Evolutionary conservation across 805 yeast genomes (phyloP).

Genomic region (Saccharomycodes ludwigii): DNA sequence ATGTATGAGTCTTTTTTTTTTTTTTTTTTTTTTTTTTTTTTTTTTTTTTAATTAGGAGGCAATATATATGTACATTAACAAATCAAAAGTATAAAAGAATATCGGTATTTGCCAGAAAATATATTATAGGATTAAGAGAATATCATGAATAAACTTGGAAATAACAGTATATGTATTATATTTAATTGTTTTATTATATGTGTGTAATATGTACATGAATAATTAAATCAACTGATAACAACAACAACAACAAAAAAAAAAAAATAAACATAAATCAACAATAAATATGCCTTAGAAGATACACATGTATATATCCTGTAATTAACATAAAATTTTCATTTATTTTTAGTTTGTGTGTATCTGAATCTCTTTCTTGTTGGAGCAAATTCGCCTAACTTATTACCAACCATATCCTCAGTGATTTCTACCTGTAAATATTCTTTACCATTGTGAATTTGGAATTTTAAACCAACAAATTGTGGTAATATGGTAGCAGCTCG

Average conservation of each 20-base stretch:
- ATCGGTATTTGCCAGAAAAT: too few species aligned
- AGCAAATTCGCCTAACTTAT: slow-evolving; percentile 89
- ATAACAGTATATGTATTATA: too few species aligned
- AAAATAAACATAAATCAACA: too few species aligned
- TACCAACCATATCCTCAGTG: slow-evolving; percentile 93
- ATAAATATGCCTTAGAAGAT: too few species aligned
- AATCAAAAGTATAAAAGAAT: not conserved
- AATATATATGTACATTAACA: not conserved
- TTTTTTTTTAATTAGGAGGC: not conserved
- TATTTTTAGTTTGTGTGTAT: slow-evolving; percentile 67
- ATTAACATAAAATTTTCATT: slow-evolving; percentile 14
- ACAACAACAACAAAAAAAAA: too few species aligned
- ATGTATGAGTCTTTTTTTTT: not conserved
- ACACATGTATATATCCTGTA: too few species aligned
- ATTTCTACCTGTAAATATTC: slow-evolving; percentile 82
- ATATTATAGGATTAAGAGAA: too few species aligned
- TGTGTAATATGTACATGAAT: too few species aligned
- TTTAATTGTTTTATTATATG: too few species aligned
- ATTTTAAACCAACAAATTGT: slow-evolving; percentile 86
- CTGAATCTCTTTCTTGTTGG: slow-evolving; percentile 83
- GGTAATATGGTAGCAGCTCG: slow-evolving; percentile 91
- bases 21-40: not conserved
- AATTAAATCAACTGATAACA: too few species aligned
- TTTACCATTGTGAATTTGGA: slow-evolving; percentile 93
- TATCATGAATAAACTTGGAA: too few species aligned